A percentile compares a stretch with the other conserved stretches of the same genome.
Conservation (phyloP, 2,329 filamentous ascomycete genomes). For the Sarocladium brachiariae region DNA sequence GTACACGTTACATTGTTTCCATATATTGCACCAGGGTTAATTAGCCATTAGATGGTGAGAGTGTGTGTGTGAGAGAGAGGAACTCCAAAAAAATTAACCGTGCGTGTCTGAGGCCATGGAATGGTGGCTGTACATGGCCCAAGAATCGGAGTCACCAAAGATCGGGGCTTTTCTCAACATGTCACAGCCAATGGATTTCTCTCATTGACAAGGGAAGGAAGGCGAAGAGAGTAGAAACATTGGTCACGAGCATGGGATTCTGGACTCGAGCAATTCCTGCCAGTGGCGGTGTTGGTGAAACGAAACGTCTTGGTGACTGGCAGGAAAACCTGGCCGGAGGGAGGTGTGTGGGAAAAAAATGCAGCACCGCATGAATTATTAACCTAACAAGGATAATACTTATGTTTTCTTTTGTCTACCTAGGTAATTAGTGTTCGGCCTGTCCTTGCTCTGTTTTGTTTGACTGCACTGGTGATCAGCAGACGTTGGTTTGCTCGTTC, state of each 20-base stretch:
- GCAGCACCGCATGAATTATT: neutral
- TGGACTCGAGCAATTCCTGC: neutral
- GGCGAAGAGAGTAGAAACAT: neutral
- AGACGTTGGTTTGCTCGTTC: too few species aligned
- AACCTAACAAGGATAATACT: neutral
- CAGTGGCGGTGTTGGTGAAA: conserved; percentile 1
- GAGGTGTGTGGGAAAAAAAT: neutral
- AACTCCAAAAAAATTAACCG: too few species aligned
- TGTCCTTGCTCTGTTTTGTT: too few species aligned
- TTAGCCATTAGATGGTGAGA: too few species aligned
- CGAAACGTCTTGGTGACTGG: neutral
- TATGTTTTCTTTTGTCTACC: too few species aligned
- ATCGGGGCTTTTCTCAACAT: neutral
- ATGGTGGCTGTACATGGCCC: neutral
- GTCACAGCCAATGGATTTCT: neutral
- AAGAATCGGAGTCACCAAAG: neutral
- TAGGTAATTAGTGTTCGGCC: too few species aligned
- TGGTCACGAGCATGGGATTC: neutral
- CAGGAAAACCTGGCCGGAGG: neutral
- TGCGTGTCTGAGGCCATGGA: neutral
- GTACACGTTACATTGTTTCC: neutral
- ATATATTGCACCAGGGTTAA: neutral
- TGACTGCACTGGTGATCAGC: too few species aligned
- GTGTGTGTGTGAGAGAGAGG: too few species aligned
- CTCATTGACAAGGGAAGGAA: neutral